Conservation (phyloP, 2,329 filamentous ascomycete species). For the Dryadomyces sulphureus region DNA sequence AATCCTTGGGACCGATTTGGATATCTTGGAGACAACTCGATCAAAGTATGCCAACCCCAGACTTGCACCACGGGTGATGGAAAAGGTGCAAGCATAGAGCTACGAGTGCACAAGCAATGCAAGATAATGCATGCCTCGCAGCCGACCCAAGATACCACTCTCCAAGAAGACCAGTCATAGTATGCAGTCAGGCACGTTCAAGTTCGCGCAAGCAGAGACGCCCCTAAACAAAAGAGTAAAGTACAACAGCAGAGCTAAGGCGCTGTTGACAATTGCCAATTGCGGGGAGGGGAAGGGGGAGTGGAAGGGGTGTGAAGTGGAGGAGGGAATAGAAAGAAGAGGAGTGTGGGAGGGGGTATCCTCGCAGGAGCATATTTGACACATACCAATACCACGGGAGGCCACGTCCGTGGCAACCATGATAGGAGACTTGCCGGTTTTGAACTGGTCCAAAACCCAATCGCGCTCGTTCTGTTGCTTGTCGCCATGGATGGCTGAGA, state of each 20-base stretch:
- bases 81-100: slow-evolving; percentile 59
- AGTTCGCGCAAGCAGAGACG: slow-evolving; percentile 75
- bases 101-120: slow-evolving; percentile 59
- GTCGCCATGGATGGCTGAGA: slow-evolving; percentile 85
- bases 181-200: slow-evolving; percentile 79
- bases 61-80: slow-evolving; percentile 53
- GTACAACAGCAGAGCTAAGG: slow-evolving; percentile 54
- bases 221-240: slow-evolving; percentile 87
- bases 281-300: slow-evolving; percentile 8
- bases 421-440: slow-evolving; percentile 97
- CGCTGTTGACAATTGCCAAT: slow-evolving; percentile 40
- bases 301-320: too few relatives aligned
- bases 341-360: slow-evolving; percentile 10
- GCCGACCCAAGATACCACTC: slow-evolving; percentile 79
- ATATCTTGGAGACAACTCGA: slow-evolving; percentile 55
- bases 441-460: slow-evolving; percentile 99
- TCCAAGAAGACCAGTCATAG: slow-evolving; percentile 62
- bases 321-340: slow-evolving; percentile 17
- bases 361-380: slow-evolving; percentile 26
- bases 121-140: slow-evolving; percentile 38
- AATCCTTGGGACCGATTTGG: slow-evolving; percentile 33
- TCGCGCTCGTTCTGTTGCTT: slow-evolving; percentile 99
- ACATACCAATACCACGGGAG: slow-evolving; percentile 99
- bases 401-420: slow-evolving; percentile 99
- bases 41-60: slow-evolving; percentile 68